Conservation (phyloP, 2,329 filamentous ascomycete species). For the Epichloe hybrida region DNA sequence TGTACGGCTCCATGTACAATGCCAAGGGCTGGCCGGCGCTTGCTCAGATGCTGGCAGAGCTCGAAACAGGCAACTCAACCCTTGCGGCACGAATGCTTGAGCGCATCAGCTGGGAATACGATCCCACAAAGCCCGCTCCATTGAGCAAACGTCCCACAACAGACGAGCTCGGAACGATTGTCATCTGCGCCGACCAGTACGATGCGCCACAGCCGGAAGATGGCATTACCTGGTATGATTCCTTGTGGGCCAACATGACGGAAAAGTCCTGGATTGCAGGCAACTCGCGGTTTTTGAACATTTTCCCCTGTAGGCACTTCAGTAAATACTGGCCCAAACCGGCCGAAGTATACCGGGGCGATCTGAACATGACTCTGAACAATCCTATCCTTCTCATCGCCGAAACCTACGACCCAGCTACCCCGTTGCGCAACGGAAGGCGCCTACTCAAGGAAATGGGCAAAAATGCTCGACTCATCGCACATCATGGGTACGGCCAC, state of each 20-base stretch:
- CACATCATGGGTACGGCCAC: slow-evolving; percentile 37
- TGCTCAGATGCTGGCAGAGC: slow-evolving; percentile 28
- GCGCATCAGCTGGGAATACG: slow-evolving; percentile 24
- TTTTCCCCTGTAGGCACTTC: slow-evolving; percentile 34
- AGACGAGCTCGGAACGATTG: slow-evolving; percentile 26
- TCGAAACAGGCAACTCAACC: slow-evolving; percentile 31
- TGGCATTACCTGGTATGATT: slow-evolving; percentile 30
- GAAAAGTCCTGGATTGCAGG: slow-evolving; percentile 30
- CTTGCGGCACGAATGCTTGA: slow-evolving; percentile 27
- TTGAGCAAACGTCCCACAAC: slow-evolving; percentile 17
- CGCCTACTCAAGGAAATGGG: slow-evolving; percentile 32
- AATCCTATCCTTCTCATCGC: slow-evolving; percentile 33
- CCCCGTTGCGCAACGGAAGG: slow-evolving; percentile 33
- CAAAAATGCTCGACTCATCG: slow-evolving; percentile 31
- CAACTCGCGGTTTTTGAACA: slow-evolving; percentile 30
- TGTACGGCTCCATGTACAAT: slow-evolving; percentile 31
- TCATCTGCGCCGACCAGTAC: slow-evolving; percentile 33
- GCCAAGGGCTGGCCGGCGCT: slow-evolving; percentile 27
- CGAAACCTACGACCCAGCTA: slow-evolving; percentile 36
- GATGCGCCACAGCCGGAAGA: slow-evolving; percentile 26
- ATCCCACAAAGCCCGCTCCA: slow-evolving; percentile 22
- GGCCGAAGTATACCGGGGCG: slow-evolving; percentile 33
- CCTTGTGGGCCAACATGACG: slow-evolving; percentile 35
- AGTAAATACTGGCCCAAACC: slow-evolving; percentile 29
- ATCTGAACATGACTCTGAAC: slow-evolving; percentile 28